Conservation (phyloP, 2,329 filamentous ascomycete genomes). For the Sarocladium brachiariae region DNA sequence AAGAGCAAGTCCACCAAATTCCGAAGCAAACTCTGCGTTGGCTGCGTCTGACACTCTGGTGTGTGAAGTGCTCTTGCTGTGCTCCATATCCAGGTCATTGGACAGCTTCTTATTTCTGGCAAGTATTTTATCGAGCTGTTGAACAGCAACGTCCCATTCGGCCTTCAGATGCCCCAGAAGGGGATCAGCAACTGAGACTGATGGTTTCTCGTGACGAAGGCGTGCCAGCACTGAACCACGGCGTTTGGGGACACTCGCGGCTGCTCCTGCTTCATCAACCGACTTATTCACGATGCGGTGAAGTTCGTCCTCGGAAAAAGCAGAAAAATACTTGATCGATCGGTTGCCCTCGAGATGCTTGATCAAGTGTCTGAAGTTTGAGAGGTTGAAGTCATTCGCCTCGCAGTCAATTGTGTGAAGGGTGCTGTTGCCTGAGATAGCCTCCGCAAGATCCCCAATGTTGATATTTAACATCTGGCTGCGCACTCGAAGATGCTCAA, state of each 20-base stretch:
- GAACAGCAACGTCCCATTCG: conserved; percentile 31
- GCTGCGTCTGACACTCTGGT: conserved; percentile 13
- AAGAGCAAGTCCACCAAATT: conserved; percentile 31
- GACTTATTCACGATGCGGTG: conserved; percentile 27
- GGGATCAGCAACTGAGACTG: conserved; percentile 19
- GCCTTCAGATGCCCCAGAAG: conserved; percentile 30
- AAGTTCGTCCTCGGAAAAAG: conserved; percentile 31
- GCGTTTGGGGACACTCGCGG: conserved; percentile 17
- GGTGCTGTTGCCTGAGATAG: conserved; percentile 40
- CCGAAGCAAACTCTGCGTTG: conserved; percentile 1
- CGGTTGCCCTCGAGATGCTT: conserved; percentile 35
- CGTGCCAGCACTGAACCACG: conserved; percentile 28
- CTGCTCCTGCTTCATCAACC: conserved; percentile 22
- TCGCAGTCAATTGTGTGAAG: conserved; percentile 48
- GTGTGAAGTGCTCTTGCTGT: neutral
- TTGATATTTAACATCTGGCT: conserved; percentile 50
- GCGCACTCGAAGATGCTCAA: conserved; percentile 46
- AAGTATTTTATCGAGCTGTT: conserved; percentile 26
- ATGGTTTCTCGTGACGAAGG: conserved; percentile 25
- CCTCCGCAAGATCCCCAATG: conserved; percentile 44
- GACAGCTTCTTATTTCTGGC: conserved; percentile 27
- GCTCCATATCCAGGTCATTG: conserved; percentile 16
- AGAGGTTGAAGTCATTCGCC: conserved; percentile 47
- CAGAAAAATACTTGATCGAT: conserved; percentile 37
- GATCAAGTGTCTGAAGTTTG: conserved; percentile 40